These are phyloP conservation scores for Zygotorulaspora mrakii DNA, from an alignment of 1,139 yeast species.

Conservation along the genomic window DNA sequence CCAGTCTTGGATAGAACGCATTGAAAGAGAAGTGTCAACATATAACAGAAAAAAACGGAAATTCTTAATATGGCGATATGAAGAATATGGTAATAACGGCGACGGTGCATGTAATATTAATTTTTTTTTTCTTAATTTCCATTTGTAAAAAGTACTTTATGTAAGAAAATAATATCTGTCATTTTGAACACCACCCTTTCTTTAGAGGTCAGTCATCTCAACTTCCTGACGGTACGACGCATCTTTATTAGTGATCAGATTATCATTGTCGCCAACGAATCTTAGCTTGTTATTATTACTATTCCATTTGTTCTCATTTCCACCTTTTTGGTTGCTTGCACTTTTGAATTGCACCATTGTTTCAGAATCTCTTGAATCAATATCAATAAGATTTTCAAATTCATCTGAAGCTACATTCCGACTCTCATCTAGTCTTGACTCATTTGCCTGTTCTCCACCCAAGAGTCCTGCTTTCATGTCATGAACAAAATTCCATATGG, in stretches of 20 bases:
- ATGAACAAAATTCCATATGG: constrained; percentile 40
- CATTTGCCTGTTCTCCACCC: constrained; percentile 34
- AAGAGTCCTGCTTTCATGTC: constrained; percentile 40
- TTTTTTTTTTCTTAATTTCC: neutral
- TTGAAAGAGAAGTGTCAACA: neutral
- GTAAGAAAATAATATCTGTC: too few relatives aligned
- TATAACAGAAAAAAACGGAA: neutral
- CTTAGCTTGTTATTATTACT: constrained; percentile 15
- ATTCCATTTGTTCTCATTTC: neutral
- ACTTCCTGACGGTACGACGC: constrained; percentile 6
- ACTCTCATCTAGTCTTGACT: neutral
- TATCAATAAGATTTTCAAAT: neutral
- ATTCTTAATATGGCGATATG: neutral
- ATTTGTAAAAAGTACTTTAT: neutral
- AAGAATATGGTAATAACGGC: neutral
- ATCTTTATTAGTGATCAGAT: constrained; percentile 2
- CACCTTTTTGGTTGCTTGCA: constrained; percentile 10
- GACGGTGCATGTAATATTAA: neutral
- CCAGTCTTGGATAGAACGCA: constrained; percentile 13
- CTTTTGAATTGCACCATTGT: constrained; percentile 16
- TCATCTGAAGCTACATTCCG: neutral
- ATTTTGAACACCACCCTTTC: neutral
- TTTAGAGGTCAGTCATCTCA: constrained; percentile 17
- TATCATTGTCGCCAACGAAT: constrained; percentile 12
- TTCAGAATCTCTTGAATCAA: constrained; percentile 2